Evolutionary conservation across 768 basidiomycete genomes (phyloP).

Genomic region (Pilatotrama ljubarskyi): DNA sequence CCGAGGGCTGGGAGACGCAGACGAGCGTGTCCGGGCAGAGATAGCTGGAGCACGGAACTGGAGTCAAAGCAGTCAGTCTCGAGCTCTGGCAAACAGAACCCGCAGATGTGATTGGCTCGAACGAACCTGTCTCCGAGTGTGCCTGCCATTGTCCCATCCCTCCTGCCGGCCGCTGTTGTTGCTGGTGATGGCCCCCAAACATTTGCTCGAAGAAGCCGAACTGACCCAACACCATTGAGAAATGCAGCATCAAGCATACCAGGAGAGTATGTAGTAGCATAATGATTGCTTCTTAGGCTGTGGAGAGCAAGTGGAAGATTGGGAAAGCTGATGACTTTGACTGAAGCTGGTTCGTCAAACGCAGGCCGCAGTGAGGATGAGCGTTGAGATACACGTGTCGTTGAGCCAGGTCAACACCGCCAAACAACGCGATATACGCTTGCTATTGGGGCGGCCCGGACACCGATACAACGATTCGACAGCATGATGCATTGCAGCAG

Average conservation of each 20-base stretch:
- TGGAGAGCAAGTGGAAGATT: no score
- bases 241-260: constrained; percentile 33
- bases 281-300: no score
- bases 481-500: constrained; percentile 7
- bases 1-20: constrained; percentile 60
- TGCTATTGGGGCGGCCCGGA: neutral
- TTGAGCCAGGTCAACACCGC: constrained; percentile 16
- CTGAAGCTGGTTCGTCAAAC: no score
- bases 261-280: constrained; percentile 31
- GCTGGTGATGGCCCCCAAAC: constrained; percentile 62
- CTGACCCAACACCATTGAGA: constrained; percentile 47
- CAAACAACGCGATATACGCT: constrained; percentile 20
- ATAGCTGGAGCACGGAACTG: constrained; percentile 74
- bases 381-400: constrained; percentile 10
- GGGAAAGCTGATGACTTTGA: no score
- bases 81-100: neutral
- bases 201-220: constrained; percentile 81
- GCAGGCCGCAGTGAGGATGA: neutral
- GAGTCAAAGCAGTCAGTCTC: neutral
- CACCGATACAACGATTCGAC: no score
- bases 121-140: constrained; percentile 63
- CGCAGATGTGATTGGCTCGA: neutral
- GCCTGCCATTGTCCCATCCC: constrained; percentile 56
- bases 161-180: constrained; percentile 50
- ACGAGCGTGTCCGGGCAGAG: constrained; percentile 74